Base-by-base conservation (phyloP, 257 asterid genomes). In the Salvia hispanica region DNA sequence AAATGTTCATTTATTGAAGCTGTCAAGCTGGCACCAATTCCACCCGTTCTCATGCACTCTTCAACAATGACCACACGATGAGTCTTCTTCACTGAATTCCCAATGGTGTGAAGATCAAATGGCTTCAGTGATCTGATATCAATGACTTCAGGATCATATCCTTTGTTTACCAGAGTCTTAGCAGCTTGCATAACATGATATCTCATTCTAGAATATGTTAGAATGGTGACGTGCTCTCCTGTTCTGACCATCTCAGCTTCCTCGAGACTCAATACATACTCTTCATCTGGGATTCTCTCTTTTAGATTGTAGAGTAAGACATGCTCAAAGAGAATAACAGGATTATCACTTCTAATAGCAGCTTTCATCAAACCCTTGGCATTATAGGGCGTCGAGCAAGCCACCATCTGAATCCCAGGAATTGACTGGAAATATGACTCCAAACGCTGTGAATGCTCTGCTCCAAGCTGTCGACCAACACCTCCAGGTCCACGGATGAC, bases 401-500 rank as follows among this genome's bases (percentile, higher is more conserved):
- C 97, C 46, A 90, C 97, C 94, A 90, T 82, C 58, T 90, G 95
- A 63, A 90, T 87, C 43, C 94, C 94, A 2, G 97, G 95, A 15
- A 90, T 90, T 0, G 97, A 87, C 68, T 84, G 95, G 84, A 90
- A 90, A 46, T 90, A 87, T 2, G 95, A 90, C 73, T 90, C 95
- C 0, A 90, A 88, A 12, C 90, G 87, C 71, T 90, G 97, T 2
- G 97, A 90, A 77, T 90, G 97, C 78, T 90, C 97, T 0, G 97
- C 97, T 18, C 95, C 97, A 5, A 90, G 93, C 79, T 90, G 97
- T 39, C 95, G 88, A 18, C 97, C 97, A n/a, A 90, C 97, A 18
- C 95, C 97, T 14, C 97, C 97, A 11, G 97, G 97, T 2, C 97
- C 97, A 33, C 95, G 91, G 80, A 90, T 86, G 53, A 90, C 95